Conservation (phyloP, 2,329 filamentous ascomycete species). For the Penicillium sp. region DNA sequence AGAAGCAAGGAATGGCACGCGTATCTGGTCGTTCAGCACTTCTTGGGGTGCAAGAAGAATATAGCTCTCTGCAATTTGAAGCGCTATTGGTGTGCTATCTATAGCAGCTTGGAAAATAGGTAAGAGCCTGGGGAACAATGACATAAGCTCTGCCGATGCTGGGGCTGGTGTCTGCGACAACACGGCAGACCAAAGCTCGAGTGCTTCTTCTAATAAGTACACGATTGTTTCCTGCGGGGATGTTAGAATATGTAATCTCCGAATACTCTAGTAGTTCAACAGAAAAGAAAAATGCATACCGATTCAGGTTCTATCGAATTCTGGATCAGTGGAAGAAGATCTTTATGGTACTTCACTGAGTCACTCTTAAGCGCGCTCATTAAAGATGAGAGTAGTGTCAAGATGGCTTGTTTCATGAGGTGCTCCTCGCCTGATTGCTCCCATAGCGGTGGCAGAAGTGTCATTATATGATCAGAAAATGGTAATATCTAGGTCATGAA, state of each 20-base stretch:
- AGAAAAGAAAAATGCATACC: conserved; percentile 36
- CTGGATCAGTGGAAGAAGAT: conserved; percentile 77
- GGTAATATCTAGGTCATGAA: conserved; percentile 48
- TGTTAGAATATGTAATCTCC: not conserved
- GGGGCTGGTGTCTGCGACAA: conserved; percentile 63
- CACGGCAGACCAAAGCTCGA: conserved; percentile 83
- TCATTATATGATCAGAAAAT: conserved; percentile 75
- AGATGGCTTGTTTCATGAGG: conserved; percentile 88
- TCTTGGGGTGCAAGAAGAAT: conserved; percentile 58
- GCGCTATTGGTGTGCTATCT: conserved; percentile 58
- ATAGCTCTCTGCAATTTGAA: conserved; percentile 67
- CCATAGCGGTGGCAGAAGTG: conserved; percentile 78
- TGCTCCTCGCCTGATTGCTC: conserved; percentile 79
- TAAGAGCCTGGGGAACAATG: conserved; percentile 60
- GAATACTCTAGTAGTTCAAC: not conserved
- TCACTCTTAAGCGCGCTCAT: conserved; percentile 79
- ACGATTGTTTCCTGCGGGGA: conserved; percentile 56
- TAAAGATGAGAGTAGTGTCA: conserved; percentile 78
- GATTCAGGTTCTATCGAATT: conserved; percentile 75
- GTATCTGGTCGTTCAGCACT: conserved; percentile 38
- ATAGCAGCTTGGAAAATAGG: conserved; percentile 64
- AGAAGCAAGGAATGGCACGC: conserved; percentile 33
- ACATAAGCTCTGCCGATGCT: conserved; percentile 56
- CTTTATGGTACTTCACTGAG: conserved; percentile 71
- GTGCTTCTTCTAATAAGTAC: conserved; percentile 84